phyloP scores from a whole-genome alignment of 225 moss, liverwort and hornwort species.

The Polytrichum formosum region DNA sequence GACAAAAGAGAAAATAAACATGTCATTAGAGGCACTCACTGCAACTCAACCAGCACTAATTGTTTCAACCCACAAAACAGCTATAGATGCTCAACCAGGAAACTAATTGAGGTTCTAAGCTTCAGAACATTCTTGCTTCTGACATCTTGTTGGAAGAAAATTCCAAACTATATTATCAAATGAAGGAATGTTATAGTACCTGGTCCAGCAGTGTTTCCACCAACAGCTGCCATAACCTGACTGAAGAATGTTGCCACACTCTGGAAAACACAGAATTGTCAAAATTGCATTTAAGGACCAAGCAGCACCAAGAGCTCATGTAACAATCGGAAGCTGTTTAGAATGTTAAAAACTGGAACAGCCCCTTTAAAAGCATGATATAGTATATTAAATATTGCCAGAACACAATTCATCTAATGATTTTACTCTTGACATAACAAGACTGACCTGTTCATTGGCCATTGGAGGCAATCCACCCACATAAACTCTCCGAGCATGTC shows the following conservation, averaged over 20 bases:
- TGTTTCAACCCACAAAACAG: no score
- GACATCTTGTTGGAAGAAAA: no score
- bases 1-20: not conserved
- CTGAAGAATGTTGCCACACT: slow-evolving; percentile 97
- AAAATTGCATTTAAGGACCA: not conserved
- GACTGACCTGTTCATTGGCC: slow-evolving; percentile 79
- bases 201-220: slow-evolving; percentile 98
- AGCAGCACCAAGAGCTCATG: not conserved
- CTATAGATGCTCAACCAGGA: not conserved
- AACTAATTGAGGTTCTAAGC: no score
- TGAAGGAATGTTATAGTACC: slow-evolving; percentile 31
- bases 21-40: not conserved
- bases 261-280: slow-evolving; percentile 26
- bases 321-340: no score
- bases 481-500: slow-evolving; percentile 98
- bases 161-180: no score
- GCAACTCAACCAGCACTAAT: no score
- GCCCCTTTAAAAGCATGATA: no score
- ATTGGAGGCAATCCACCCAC: slow-evolving; percentile 95
- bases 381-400: no score
- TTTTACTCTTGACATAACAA: no score
- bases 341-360: no score
- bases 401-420: no score
- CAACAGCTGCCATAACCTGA: slow-evolving; percentile 98
- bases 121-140: no score